Evolutionary conservation across 768 basidiomycete species (phyloP), one percentile per base, ranked within the genome.

Genomic region (Lactarius trivialis): DNA sequence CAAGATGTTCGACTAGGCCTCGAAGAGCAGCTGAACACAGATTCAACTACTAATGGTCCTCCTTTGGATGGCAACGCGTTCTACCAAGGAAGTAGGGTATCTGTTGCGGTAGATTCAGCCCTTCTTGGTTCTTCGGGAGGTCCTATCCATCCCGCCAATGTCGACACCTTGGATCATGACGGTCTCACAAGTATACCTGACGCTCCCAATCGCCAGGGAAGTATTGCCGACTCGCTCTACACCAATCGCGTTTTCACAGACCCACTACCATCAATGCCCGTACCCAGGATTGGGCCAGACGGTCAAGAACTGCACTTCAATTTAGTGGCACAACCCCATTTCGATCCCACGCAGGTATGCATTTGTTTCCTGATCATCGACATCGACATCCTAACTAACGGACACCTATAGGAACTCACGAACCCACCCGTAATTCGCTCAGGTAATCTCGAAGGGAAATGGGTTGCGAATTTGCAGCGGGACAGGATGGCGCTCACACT

Each of bases 401-500:
- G 4, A n/a, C 12, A 39, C 7, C 21, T 32, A 17, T 34, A 64
- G 63, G 63, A 41, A 49, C 45, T 9, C 19, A 21, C 17, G 30
- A 30, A 30, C 32, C 21, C 36, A 41, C 28, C 36, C 3, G 28
- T 19, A 24, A 24, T 1, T 4, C 45, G 32, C 9, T 28, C 39
- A 8, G 63, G 63, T n/a, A 32, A 41, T 7, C 21, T 63, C 36
- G 49, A 41, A 50, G 62, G 62, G 26, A 59, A 12, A 21, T 63
- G 62, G 63, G 26, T 55, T 4, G 54, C 53, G 28, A 51, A 56
- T 43, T 2, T 45, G 32, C 33, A 24, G 17, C 53, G 7, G 33
- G 48, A 60, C 53, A 36, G 41, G n/a, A 41, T 56, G 48, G 39
- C 30, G 19, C 63, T 64, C 37, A 55, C 37, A 11, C 63, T 64